These are phyloP conservation scores for Avena insularis DNA, from an alignment of 176 grass and related monocot species.

Conservation along the genomic window DNA sequence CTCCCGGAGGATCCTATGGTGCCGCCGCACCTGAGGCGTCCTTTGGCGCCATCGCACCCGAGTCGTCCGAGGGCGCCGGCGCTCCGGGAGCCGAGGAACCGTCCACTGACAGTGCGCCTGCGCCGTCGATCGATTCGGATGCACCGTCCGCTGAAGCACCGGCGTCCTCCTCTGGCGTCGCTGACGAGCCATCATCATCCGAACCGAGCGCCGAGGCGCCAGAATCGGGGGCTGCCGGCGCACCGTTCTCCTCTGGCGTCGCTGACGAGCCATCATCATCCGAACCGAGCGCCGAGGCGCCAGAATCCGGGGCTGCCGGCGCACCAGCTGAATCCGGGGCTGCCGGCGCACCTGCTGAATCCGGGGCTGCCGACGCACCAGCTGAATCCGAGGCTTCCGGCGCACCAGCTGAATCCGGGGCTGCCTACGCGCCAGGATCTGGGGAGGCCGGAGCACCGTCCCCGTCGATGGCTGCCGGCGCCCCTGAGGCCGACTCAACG, in stretches of 20 bases:
- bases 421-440: background rate
- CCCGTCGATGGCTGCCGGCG: background rate
- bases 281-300: background rate
- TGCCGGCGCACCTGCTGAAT: too few species aligned
- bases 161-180: background rate
- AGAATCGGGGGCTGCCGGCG: background rate
- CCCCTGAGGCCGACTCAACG: background rate
- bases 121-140: background rate
- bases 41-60: background rate
- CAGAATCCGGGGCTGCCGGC: too few species aligned
- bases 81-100: background rate
- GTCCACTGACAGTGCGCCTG: background rate
- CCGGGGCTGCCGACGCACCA: background rate
- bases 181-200: background rate
- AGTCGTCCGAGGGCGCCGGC: background rate
- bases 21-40: background rate
- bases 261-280: background rate
- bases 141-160: background rate
- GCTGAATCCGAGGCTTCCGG: too few species aligned
- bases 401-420: too few species aligned
- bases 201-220: background rate
- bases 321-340: too few species aligned
- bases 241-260: background rate
- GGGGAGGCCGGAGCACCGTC: background rate
- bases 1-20: conserved; percentile 31